Evolutionary conservation across 1,139 yeast genomes (phyloP).

Genomic region (Kodamaea derodonti): DNA sequence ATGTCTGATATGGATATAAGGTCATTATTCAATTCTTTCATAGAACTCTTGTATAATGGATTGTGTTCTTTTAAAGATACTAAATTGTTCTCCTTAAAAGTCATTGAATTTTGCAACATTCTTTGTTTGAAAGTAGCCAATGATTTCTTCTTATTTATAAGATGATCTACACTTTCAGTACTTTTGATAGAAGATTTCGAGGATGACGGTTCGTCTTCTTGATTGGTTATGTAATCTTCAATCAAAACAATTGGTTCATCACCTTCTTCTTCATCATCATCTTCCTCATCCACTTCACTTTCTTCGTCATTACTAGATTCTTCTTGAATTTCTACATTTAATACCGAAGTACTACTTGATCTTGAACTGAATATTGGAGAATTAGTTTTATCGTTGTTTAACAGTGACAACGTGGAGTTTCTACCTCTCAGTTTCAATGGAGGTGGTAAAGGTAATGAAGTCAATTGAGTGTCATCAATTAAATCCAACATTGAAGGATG

Average conservation of each 20-base stretch:
- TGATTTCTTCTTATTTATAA: slow-evolving; percentile 29
- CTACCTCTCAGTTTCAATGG: slow-evolving; percentile 31
- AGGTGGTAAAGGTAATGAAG: slow-evolving; percentile 66
- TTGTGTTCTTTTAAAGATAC: too few species aligned
- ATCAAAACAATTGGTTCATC: slow-evolving; percentile 50
- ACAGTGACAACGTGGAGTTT: slow-evolving; percentile 5
- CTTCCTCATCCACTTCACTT: slow-evolving; percentile 8
- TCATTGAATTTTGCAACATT: slow-evolving; percentile 8
- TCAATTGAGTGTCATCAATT: slow-evolving; percentile 56
- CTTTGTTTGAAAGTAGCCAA: slow-evolving; percentile 39
- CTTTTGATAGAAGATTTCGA: background rate
- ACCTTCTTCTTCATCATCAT: slow-evolving; percentile 25
- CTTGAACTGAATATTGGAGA: background rate
- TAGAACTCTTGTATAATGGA: too few species aligned
- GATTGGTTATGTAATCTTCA: slow-evolving; percentile 42
- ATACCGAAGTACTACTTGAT: background rate
- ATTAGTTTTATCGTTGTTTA: slow-evolving; percentile 1
- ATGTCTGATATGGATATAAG: slow-evolving; percentile 12
- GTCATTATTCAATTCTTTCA: slow-evolving; percentile 1
- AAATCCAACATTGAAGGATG: slow-evolving; percentile 55
- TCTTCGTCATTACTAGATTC: background rate
- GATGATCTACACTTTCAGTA: slow-evolving; percentile 3
- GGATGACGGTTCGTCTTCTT: slow-evolving; percentile 1
- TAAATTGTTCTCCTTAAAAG: too few species aligned
- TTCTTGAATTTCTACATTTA: slow-evolving; percentile 2